These are phyloP conservation scores for Trametes coccinea DNA, from an alignment of 768 basidiomycete species.

Conservation along the genomic window DNA sequence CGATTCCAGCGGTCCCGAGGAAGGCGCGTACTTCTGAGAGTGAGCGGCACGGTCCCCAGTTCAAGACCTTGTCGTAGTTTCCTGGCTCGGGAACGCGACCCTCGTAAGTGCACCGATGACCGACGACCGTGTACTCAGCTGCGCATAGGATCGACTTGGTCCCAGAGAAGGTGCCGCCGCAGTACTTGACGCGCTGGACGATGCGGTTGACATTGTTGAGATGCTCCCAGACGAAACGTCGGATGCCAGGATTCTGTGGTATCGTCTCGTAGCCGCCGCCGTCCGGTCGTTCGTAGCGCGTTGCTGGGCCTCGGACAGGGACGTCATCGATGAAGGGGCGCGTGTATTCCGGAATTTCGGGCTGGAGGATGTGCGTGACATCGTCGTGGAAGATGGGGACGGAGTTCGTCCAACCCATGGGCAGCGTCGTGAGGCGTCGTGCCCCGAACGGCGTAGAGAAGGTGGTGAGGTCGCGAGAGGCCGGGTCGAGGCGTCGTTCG, in stretches of 20 bases:
- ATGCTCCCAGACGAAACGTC: no score
- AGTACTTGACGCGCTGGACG: slow-evolving; percentile 32
- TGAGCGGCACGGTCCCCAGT: slow-evolving; percentile 24
- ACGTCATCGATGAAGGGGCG: slow-evolving; percentile 21
- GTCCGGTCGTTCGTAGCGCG: no score
- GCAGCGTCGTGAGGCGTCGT: no score
- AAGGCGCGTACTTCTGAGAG: slow-evolving; percentile 29
- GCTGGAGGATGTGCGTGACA: slow-evolving; percentile 14
- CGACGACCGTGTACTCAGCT: slow-evolving; percentile 30
- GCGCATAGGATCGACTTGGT: slow-evolving; percentile 2
- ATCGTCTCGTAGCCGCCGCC: no score
- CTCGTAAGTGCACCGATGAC: slow-evolving; percentile 40
- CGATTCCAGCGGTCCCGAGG: no score
- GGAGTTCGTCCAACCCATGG: no score
- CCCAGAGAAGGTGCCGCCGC: slow-evolving; percentile 29
- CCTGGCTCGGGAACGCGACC: slow-evolving; percentile 34
- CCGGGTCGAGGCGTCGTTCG: slow-evolving; percentile 5
- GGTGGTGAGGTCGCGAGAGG: no score
- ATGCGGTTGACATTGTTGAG: slow-evolving; percentile 38
- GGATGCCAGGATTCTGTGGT: no score
- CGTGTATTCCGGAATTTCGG: slow-evolving; percentile 20
- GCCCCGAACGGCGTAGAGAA: no score
- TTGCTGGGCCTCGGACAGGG: no score
- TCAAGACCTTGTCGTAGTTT: slow-evolving; percentile 29
- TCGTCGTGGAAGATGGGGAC: slow-evolving; percentile 22